phyloP scores from a whole-genome alignment of 768 basidiomycete species.

The Pisolithus orientalis region DNA sequence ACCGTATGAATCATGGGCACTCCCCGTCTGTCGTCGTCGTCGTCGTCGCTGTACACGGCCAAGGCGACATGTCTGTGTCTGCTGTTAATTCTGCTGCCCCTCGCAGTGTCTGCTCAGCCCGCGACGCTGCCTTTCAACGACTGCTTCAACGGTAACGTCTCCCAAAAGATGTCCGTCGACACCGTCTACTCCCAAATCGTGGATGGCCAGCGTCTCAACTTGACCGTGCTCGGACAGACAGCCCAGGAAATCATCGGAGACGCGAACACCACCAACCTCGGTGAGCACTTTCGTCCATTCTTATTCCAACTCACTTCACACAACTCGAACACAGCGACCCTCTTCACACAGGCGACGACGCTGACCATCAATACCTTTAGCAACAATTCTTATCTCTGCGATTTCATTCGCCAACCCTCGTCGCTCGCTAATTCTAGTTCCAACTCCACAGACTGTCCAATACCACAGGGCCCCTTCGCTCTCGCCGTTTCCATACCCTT shows the following conservation, averaged over 20 bases:
- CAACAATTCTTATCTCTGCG: slow-evolving; percentile 72
- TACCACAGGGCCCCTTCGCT: slow-evolving; percentile 73
- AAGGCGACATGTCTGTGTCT: slow-evolving; percentile 4
- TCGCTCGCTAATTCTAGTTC: slow-evolving; percentile 46
- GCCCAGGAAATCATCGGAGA: slow-evolving; percentile 54
- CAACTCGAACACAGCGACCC: slow-evolving; percentile 51
- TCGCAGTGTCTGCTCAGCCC: slow-evolving; percentile 43
- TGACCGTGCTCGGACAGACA: slow-evolving; percentile 66
- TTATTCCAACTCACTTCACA: neutral
- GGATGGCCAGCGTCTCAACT: slow-evolving; percentile 47
- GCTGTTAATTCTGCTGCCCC: slow-evolving; percentile 15
- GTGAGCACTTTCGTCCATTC: slow-evolving; percentile 33
- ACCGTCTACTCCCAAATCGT: slow-evolving; percentile 70
- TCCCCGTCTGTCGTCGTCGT: slow-evolving; percentile 4
- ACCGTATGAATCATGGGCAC: slow-evolving; percentile 11
- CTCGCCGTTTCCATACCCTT: slow-evolving; percentile 72
- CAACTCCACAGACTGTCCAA: slow-evolving; percentile 61
- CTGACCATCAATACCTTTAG: slow-evolving; percentile 71
- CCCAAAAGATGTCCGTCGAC: slow-evolving; percentile 58
- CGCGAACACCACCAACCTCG: slow-evolving; percentile 55
- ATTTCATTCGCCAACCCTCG: slow-evolving; percentile 71
- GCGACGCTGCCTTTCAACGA: slow-evolving; percentile 59
- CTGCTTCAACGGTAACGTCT: slow-evolving; percentile 53
- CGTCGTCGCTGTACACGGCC: neutral
- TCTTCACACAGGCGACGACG: slow-evolving; percentile 78